Conservation (phyloP, 257 asterid genomes). For the Solanum pinnatisectum region DNA sequence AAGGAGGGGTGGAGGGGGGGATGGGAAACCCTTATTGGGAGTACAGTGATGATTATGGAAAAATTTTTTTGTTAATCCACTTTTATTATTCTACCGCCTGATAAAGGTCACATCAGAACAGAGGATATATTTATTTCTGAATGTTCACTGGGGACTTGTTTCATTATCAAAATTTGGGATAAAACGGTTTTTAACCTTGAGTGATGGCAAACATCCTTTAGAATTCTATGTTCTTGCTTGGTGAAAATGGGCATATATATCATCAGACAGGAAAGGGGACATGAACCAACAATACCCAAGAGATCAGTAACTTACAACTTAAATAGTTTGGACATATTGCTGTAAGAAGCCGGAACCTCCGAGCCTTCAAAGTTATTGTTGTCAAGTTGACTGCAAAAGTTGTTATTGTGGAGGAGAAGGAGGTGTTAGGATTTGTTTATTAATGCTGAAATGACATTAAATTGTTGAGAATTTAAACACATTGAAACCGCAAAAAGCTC, state of each 20-base stretch:
- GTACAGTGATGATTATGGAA: not conserved
- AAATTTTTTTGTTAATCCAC: not conserved
- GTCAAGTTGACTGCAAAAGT: slow-evolving; percentile 73
- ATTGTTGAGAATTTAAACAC: not conserved
- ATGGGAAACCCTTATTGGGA: not conserved
- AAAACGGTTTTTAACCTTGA: not conserved
- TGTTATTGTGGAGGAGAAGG: not conserved
- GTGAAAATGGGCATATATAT: not conserved
- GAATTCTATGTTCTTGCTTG: not conserved
- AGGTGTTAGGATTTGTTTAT: not conserved
- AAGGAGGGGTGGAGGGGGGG: no score
- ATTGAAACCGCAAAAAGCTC: not conserved
- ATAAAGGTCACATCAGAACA: not conserved
- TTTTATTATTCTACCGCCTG: not conserved
- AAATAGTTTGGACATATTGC: slow-evolving; percentile 56
- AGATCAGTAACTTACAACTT: slow-evolving; percentile 51
- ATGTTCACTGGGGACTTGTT: not conserved
- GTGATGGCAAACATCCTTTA: not conserved
- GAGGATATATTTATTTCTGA: not conserved
- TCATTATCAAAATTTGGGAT: not conserved
- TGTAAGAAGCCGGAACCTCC: slow-evolving; percentile 52
- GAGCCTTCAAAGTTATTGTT: slow-evolving; percentile 67
- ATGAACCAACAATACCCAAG: not conserved
- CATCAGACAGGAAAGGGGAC: not conserved
- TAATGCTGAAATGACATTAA: not conserved